Base-by-base conservation (phyloP, 805 yeast species). In the Candida golubevii region DNA sequence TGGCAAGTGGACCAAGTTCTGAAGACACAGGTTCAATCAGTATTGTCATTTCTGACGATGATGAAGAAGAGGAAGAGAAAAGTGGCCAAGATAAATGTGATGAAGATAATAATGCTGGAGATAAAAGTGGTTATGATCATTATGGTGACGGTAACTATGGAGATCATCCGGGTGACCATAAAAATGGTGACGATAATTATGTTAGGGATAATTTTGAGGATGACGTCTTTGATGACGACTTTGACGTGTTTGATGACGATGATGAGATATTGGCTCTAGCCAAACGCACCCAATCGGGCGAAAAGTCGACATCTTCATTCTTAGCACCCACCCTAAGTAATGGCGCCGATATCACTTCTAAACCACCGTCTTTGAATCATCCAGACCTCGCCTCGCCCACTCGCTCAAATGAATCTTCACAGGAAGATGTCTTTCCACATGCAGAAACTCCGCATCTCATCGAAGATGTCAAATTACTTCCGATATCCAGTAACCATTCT, bases 181-280 rank as follows among this genome's bases (percentile, higher is more conserved):
- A 26, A n/a, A 30, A 26, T n/a, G 27, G 11, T 2, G 15, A 33
- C n/a, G 36, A 33, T 13, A 32, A 26, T n/a, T 8, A 23, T 38
- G 26, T 1, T 12, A 6, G 4, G 6, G 32, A 29, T 29, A 29
- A 29, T 12, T 6, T 10, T 12, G 32, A 29, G n/a, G 26, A 14
- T 23, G 44, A 36, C 11, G 27, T 14, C n/a, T 18, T 18, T 18
- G 23, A 18, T 18, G 23, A n/a, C n/a, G n/a, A n/a, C n/a, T n/a
- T n/a, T 28, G 43, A 40, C n/a, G 51, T 33, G 9, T 51, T 53
- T 26, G 42, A 45, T 15, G 54, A 51, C 33, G 57, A 53, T 26
- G 58, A 54, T 23, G 57, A 48, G 29, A 45, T 53, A 9, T 33
- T 51, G 14, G 56, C 49, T 8, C 46, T 44, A 9, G 50, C 42